Conservation (phyloP, 306 rosid genomes). For the Ziziphus jujuba region DNA sequence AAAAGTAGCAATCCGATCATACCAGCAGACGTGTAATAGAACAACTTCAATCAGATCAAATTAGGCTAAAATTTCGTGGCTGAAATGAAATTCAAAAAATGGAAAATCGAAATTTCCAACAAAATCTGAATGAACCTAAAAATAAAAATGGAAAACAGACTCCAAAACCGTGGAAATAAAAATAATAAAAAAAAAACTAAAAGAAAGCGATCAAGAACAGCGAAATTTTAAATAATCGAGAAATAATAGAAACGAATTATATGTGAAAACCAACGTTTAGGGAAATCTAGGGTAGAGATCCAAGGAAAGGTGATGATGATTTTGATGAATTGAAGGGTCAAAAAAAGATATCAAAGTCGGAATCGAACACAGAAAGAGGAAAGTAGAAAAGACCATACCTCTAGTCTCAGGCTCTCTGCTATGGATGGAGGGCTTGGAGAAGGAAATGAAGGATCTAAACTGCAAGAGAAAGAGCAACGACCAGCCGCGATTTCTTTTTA, state of each 20-base stretch:
- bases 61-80: neutral
- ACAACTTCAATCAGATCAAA: constrained; percentile 21
- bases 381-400: neutral
- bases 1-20: neutral
- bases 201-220: neutral
- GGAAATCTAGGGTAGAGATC: neutral
- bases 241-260: neutral
- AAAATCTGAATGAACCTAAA: no score
- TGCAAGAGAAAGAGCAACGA: constrained; percentile 12
- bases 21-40: neutral
- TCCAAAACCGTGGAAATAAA: neutral
- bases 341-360: neutral
- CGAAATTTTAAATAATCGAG: neutral
- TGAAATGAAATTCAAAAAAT: constrained; percentile 1
- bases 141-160: no score
- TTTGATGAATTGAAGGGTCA: neutral
- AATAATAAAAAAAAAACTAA: neutral
- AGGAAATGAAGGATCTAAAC: constrained; percentile 6
- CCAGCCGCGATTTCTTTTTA: constrained; percentile 26
- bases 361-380: neutral
- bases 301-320: neutral
- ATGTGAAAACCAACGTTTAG: neutral
- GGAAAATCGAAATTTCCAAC: neutral
- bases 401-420: constrained; percentile 12
- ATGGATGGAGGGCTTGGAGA: neutral